Evolutionary conservation across 345 rosid genomes (phyloP).

Genomic region (Turnera subulata): DNA sequence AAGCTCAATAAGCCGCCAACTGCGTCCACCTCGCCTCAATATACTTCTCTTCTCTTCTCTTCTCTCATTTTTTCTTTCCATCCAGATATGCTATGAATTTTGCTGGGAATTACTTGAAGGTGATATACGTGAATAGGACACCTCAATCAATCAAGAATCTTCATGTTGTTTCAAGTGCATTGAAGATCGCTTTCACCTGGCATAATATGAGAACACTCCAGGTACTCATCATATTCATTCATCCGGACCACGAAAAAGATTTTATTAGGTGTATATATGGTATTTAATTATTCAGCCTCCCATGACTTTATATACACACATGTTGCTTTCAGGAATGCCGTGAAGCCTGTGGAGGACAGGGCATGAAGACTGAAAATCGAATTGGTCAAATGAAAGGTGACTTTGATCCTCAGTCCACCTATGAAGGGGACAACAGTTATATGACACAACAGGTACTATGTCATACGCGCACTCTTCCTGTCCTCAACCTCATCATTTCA

Average conservation of each 20-base stretch:
- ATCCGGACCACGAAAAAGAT: too few species aligned
- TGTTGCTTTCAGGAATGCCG: conserved; percentile 72
- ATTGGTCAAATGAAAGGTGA: conserved; percentile 85
- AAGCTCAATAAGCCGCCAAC: background rate
- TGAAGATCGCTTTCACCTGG: conserved; percentile 77
- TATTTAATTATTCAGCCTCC: background rate
- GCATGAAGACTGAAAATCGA: conserved; percentile 81
- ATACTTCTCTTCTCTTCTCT: background rate
- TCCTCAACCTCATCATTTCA: too few species aligned
- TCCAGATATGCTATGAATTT: conserved; percentile 78
- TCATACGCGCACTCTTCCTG: too few species aligned
- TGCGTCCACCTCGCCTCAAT: too few species aligned
- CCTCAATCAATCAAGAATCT: conserved; percentile 69
- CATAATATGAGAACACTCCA: conserved; percentile 95
- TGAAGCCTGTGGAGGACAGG: conserved; percentile 98
- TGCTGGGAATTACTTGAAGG: conserved; percentile 76
- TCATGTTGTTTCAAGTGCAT: conserved; percentile 82
- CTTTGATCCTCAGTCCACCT: conserved; percentile 83
- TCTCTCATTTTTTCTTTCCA: background rate
- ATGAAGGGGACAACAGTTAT: conserved; percentile 92
- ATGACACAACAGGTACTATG: conserved; percentile 98
- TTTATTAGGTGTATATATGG: too few species aligned
- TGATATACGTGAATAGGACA: conserved; percentile 67
- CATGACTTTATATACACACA: background rate
- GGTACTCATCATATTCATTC: conserved; percentile 34